phyloP scores from a whole-genome alignment of 257 asterid genomes.

The Perilla frutescens region DNA sequence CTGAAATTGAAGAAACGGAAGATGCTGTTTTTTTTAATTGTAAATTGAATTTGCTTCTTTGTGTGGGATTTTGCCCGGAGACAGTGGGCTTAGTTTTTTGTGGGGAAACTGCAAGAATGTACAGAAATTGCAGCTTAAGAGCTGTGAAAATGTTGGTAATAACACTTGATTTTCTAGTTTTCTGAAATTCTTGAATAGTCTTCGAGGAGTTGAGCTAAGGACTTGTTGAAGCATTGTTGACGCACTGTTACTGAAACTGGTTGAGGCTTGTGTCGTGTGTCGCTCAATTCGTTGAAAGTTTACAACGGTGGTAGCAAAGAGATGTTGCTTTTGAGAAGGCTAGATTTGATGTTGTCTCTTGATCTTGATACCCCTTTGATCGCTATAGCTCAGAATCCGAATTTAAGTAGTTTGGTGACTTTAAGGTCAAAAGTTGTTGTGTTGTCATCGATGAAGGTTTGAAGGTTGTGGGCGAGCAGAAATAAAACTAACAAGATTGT shows the following conservation, averaged over 20 bases:
- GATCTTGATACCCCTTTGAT: slow-evolving; percentile 72
- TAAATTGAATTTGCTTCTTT: too few species aligned
- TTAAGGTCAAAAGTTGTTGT: slow-evolving; percentile 75
- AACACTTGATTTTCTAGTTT: slow-evolving; percentile 51
- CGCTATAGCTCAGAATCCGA: slow-evolving; percentile 60
- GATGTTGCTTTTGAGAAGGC: slow-evolving; percentile 56
- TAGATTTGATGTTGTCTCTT: slow-evolving; percentile 77
- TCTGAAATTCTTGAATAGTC: slow-evolving; percentile 33
- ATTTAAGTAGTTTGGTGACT: slow-evolving; percentile 52
- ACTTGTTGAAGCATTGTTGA: slow-evolving; percentile 62
- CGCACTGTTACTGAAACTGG: slow-evolving; percentile 55
- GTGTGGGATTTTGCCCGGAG: too few species aligned
- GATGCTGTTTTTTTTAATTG: too few species aligned
- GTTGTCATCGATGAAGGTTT: slow-evolving; percentile 76
- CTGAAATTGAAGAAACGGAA: too few species aligned
- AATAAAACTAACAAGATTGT: too few species aligned
- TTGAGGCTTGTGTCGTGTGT: slow-evolving; percentile 33
- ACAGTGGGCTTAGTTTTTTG: too few species aligned
- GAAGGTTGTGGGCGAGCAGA: slow-evolving; percentile 39
- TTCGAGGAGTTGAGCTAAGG: slow-evolving; percentile 68
- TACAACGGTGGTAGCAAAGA: slow-evolving; percentile 79
- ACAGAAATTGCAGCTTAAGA: slow-evolving; percentile 57
- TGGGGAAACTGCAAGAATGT: slow-evolving; percentile 60
- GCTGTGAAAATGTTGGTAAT: slow-evolving; percentile 79
- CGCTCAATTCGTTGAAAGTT: slow-evolving; percentile 57